A percentile compares a stretch with the other conserved stretches of the same genome.
phyloP scores from a whole-genome alignment of 192 early-diverging fungal genomes.

The Umbelopsis vinacea region DNA sequence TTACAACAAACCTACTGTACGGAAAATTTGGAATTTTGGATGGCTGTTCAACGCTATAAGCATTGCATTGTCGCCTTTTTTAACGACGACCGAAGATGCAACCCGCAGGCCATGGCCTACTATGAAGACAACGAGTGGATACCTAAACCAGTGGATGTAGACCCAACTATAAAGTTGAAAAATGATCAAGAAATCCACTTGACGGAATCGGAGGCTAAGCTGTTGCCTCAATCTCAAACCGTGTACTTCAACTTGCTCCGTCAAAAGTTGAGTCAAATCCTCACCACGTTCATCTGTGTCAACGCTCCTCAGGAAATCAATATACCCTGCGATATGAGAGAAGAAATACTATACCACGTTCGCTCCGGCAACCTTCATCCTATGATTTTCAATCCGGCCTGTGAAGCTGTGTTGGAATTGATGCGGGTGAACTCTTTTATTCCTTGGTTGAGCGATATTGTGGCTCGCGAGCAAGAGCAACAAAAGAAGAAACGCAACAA shows the following conservation, averaged over 20 bases:
- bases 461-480: conserved; percentile 2
- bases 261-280: conserved; percentile 30
- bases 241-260: conserved; percentile 6
- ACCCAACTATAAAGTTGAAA: not conserved
- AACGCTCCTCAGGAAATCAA: conserved; percentile 42
- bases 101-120: not conserved
- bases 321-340: conserved; percentile 34
- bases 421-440: conserved; percentile 39
- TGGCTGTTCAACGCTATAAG: conserved; percentile 41
- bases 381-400: conserved; percentile 17
- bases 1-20: conserved; percentile 40
- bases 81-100: not conserved
- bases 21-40: conserved; percentile 48
- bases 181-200: not conserved
- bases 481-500: conserved; percentile 6
- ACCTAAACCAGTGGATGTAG: conserved; percentile 10
- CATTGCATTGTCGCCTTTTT: conserved; percentile 22
- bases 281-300: conserved; percentile 36
- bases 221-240: not conserved
- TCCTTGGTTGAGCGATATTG: conserved; percentile 26
- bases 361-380: conserved; percentile 35
- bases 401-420: conserved; percentile 30
- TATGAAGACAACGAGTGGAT: conserved; percentile 15
- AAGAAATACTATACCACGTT: conserved; percentile 31
- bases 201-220: not conserved